Evolutionary conservation across 2,329 filamentous ascomycete species (phyloP), one percentile per base, ranked within the genome.

Genomic region (Ceratocystis alfenasii): DNA sequence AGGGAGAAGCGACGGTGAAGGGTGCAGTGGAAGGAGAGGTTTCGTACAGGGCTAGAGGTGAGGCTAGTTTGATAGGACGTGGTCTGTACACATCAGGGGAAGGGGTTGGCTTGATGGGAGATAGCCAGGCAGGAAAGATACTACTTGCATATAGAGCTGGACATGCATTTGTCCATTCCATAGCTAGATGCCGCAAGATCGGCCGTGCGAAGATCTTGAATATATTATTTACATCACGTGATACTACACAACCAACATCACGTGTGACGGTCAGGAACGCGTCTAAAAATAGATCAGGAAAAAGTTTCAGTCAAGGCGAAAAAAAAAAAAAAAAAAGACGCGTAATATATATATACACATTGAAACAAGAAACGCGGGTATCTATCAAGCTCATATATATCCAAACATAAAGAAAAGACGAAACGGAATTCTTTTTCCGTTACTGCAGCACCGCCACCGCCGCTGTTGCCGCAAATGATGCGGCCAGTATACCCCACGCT

Each of bases 361-460:
- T 20, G 36, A 45, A 55, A 41, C 48, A 53, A 20, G 36, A 53
- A 64, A 17, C 30, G 50, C 22, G 55, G 55, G 55, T 59, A 59
- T 59, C 55, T 36, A 63, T 63, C 6, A 7, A 41, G 36, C 36
- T 45, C n/a, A 62, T 62, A 41, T 44, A 62, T n/a, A 28, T 15
- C 22, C 22, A 62, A 50, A 63, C 44, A 63, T 48, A 33, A 50
- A 41, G n/a, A 8, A 63, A 63, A 25, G 28, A 63, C 22, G 20
- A 63, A 63, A 50, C 6, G 50, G 10, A 8, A 15, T 28, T n/a
- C 33, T 7, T 5, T n/a, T 33, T 7, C n/a, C 7, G 25, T 7
- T 63, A 63, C 12, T 50, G 25, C 45, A 63, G 2, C 25, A 36
- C n/a, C 10, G 25, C 61, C 22, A 17, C 61, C 22, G 44, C 61